These are phyloP conservation scores for Ophiostoma australiae DNA, from an alignment of 2,329 filamentous ascomycete genomes.

Conservation along the genomic window DNA sequence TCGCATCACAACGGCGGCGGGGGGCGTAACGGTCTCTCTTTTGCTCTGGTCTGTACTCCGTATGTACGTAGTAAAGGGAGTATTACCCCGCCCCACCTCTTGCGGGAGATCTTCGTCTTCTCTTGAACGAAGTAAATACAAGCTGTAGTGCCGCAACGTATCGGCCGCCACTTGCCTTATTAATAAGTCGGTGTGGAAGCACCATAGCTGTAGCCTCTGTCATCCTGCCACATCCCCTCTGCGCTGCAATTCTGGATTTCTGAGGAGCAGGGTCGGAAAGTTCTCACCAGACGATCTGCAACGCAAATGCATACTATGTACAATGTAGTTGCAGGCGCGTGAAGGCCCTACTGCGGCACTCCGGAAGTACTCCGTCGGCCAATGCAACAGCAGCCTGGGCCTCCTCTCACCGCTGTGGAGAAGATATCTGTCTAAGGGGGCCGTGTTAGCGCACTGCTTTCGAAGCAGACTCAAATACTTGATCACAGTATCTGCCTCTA, in stretches of 20 bases:
- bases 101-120: constrained; percentile 5
- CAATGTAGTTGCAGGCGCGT: not conserved
- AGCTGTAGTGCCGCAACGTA: not conserved
- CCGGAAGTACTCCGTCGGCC: not conserved
- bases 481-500: not conserved
- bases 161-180: not conserved
- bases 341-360: constrained; percentile 9
- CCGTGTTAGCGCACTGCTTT: not conserved
- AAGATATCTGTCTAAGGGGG: not conserved
- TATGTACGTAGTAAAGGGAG: too few species aligned
- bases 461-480: not conserved
- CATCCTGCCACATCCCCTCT: not conserved
- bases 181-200: not conserved
- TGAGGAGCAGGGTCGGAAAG: not conserved
- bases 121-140: not conserved
- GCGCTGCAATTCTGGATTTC: not conserved
- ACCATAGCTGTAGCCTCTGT: not conserved
- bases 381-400: not conserved
- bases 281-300: not conserved
- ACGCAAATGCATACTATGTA: not conserved
- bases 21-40: not conserved
- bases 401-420: constrained; percentile 5
- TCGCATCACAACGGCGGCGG: not conserved
- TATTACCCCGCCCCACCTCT: not conserved
- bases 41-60: not conserved